These are phyloP conservation scores for Komagataea norvegica DNA, from an alignment of 1,139 yeast genomes.

Conservation along the genomic window DNA sequence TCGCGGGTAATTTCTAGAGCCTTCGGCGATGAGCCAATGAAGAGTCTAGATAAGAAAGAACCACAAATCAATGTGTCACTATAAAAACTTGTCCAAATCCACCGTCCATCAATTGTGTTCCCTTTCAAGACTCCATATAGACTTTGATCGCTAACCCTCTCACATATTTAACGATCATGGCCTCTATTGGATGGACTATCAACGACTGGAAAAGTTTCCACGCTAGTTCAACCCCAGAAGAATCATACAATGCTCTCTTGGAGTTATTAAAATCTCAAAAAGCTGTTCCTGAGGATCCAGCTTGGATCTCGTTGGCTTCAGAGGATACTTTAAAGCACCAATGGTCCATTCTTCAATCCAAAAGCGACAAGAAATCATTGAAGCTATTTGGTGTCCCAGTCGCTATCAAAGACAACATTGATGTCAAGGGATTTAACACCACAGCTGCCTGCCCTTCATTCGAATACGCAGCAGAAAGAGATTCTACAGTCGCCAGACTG, in stretches of 20 bases:
- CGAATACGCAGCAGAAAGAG: slow-evolving; percentile 59
- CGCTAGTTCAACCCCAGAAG: slow-evolving; percentile 52
- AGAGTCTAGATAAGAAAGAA: too few relatives aligned
- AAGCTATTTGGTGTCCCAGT: slow-evolving; percentile 81
- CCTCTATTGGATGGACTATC: slow-evolving; percentile 53
- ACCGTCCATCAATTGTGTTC: too few relatives aligned
- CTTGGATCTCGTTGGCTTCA: slow-evolving; percentile 81
- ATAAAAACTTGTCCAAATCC: too few relatives aligned
- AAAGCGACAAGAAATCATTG: slow-evolving; percentile 42
- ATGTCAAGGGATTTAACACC: slow-evolving; percentile 73
- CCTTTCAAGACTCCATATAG: not conserved
- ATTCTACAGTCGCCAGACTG: slow-evolving; percentile 67
- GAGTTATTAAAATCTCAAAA: slow-evolving; percentile 45
- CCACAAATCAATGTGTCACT: too few relatives aligned
- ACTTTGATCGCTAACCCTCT: not conserved
- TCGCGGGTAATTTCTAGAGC: too few relatives aligned
- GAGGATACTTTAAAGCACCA: slow-evolving; percentile 61
- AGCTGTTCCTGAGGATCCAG: slow-evolving; percentile 58
- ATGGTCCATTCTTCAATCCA: slow-evolving; percentile 71
- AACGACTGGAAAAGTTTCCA: slow-evolving; percentile 72
- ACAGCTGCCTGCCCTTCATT: slow-evolving; percentile 95
- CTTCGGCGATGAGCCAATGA: too few relatives aligned
- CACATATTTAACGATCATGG: slow-evolving; percentile 7
- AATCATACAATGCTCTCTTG: slow-evolving; percentile 49
- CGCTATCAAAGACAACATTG: slow-evolving; percentile 93